phyloP scores from a whole-genome alignment of 257 asterid genomes.

The Nicotiana undulata region DNA sequence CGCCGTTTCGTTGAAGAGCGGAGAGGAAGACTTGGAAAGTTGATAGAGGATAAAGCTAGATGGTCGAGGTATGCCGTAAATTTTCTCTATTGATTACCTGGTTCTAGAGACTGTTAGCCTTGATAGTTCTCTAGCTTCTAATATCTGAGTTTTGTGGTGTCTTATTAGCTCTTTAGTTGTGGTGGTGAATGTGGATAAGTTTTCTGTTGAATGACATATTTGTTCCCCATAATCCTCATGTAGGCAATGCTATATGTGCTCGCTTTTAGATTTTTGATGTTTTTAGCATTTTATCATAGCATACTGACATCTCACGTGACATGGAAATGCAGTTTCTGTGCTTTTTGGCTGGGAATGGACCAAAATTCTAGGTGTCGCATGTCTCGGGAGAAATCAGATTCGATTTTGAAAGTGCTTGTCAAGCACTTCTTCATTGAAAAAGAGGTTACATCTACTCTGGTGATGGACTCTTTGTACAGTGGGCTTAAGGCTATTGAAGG shows the following conservation, averaged over 20 bases:
- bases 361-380: constrained; percentile 51
- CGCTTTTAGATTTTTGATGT: background rate
- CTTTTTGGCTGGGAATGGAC: constrained; percentile 84
- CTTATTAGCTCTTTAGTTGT: background rate
- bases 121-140: background rate
- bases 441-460: constrained; percentile 93
- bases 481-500: constrained; percentile 91
- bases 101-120: background rate
- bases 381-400: constrained; percentile 69
- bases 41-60: constrained; percentile 76
- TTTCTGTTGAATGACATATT: background rate
- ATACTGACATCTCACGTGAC: background rate
- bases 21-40: constrained; percentile 63
- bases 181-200: background rate
- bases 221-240: background rate
- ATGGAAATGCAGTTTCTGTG: constrained; percentile 56
- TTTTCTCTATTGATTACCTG: background rate
- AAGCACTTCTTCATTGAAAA: constrained; percentile 86
- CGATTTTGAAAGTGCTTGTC: constrained; percentile 73
- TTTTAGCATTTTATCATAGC: background rate
- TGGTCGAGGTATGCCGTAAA: constrained; percentile 71
- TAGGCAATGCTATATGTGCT: background rate
- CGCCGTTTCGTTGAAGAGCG: constrained; percentile 83
- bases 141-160: background rate
- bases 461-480: constrained; percentile 91